phyloP scores from a whole-genome alignment of 352 stramenopile genomes.

The Globisporangium cylindrosporum region DNA sequence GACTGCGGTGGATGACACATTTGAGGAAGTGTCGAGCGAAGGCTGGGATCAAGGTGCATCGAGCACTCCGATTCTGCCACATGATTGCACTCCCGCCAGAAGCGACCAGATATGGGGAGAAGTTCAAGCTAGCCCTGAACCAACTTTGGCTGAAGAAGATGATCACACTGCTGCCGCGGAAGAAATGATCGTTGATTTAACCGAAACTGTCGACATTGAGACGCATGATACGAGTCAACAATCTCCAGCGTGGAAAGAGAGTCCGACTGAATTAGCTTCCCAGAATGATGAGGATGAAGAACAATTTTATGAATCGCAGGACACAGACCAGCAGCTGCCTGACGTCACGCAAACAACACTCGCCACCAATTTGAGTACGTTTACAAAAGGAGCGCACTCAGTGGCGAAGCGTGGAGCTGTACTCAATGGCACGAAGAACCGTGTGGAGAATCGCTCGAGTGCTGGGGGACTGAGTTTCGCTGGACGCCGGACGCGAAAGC shows the following conservation, averaged over 20 bases:
- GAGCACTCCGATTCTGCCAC: neutral
- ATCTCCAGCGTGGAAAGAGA: slow-evolving; percentile 2
- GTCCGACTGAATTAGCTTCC: neutral
- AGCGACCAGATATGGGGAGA: neutral
- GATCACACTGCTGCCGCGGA: neutral
- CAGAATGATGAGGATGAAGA: slow-evolving; percentile 4
- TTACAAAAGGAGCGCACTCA: neutral
- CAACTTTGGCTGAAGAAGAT: neutral
- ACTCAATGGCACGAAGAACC: neutral
- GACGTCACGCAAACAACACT: neutral
- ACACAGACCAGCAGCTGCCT: neutral
- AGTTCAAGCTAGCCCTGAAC: neutral
- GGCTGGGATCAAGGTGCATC: neutral
- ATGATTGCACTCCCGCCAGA: neutral
- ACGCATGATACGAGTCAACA: neutral
- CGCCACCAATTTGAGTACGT: neutral
- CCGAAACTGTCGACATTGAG: neutral
- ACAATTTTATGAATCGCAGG: neutral
- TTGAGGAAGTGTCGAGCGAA: slow-evolving; percentile 9
- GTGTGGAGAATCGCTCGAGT: neutral
- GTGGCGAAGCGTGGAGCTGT: neutral
- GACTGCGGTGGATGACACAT: neutral
- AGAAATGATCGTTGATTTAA: slow-evolving; percentile 5
- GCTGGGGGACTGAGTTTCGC: neutral
- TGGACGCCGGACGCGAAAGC: slow-evolving; percentile 3